Evolutionary conservation across 805 yeast genomes (phyloP).

Genomic region (Candida anglica): DNA sequence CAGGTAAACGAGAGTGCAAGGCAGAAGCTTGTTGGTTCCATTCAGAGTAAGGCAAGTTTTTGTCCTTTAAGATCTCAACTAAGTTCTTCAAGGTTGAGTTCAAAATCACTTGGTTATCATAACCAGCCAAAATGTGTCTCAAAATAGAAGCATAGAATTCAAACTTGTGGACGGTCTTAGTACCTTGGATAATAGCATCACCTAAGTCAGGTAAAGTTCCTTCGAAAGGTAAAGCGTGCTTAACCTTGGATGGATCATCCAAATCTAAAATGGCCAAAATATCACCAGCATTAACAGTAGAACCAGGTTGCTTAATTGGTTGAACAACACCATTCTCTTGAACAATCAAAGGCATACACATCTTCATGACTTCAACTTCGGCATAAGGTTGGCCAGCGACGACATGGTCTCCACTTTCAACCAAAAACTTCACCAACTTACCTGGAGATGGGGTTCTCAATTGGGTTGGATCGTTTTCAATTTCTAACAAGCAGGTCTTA

Average conservation of each 20-base stretch:
- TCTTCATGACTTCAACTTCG: slow-evolving; percentile 99
- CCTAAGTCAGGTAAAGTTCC: slow-evolving; percentile 92
- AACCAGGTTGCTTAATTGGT: slow-evolving; percentile 94
- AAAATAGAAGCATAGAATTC: slow-evolving; percentile 55
- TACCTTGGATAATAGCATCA: slow-evolving; percentile 75
- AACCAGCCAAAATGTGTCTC: slow-evolving; percentile 81
- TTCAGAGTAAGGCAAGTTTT: slow-evolving; percentile 86
- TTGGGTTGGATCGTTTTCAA: slow-evolving; percentile 97
- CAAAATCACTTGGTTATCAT: slow-evolving; percentile 94
- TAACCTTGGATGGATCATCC: slow-evolving; percentile 96
- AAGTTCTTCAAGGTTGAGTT: slow-evolving; percentile 72
- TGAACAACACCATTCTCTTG: slow-evolving; percentile 92
- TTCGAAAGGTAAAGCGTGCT: slow-evolving; percentile 92
- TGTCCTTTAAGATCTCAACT: slow-evolving; percentile 69
- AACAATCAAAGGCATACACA: slow-evolving; percentile 97
- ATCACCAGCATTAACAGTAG: slow-evolving; percentile 96
- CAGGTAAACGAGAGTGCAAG: slow-evolving; percentile 84
- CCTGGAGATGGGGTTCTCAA: slow-evolving; percentile 99
- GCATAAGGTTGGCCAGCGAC: slow-evolving; percentile 91
- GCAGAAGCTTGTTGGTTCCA: slow-evolving; percentile 88
- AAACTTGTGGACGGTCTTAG: slow-evolving; percentile 78
- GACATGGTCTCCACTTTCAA: slow-evolving; percentile 94
- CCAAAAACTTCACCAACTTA: slow-evolving; percentile 87
- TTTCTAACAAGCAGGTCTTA: slow-evolving; percentile 90
- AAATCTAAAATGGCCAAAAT: slow-evolving; percentile 90